Evolutionary conservation across 768 basidiomycete species (phyloP).

Genomic region (Tylopilus vinaceipallidus): DNA sequence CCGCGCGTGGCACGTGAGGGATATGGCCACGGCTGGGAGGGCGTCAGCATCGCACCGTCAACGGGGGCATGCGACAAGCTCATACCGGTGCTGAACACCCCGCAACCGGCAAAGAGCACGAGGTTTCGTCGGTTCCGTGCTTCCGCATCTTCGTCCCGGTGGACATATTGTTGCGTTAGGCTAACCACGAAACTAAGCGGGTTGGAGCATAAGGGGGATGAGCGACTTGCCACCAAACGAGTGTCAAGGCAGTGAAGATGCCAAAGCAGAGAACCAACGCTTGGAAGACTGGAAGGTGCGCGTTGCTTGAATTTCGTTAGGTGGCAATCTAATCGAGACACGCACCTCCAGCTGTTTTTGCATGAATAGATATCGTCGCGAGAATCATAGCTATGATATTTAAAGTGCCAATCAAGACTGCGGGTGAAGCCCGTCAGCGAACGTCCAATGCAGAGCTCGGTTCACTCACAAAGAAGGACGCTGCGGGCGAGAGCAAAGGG

Average conservation of each 20-base stretch:
- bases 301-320: background rate
- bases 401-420: constrained; percentile 18
- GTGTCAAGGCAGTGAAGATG: constrained; percentile 8
- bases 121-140: constrained; percentile 25
- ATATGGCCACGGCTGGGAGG: constrained; percentile 15
- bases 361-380: constrained; percentile 15
- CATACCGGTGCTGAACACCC: constrained; percentile 21
- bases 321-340: background rate
- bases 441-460: background rate
- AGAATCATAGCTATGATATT: constrained; percentile 16
- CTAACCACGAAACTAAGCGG: constrained; percentile 4
- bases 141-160: constrained; percentile 20
- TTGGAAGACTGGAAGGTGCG: constrained; percentile 20
- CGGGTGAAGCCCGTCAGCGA: constrained; percentile 1
- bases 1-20: constrained; percentile 30
- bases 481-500: constrained; percentile 19
- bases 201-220: background rate
- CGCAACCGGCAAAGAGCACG: constrained; percentile 19
- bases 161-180: constrained; percentile 11
- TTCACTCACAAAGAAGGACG: constrained; percentile 19
- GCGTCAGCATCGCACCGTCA: background rate
- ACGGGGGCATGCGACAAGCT: background rate
- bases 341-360: constrained; percentile 23
- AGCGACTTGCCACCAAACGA: constrained; percentile 22
- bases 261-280: constrained; percentile 12